Conservation (phyloP, 2,329 filamentous ascomycete species). For the Pyrenophora tritici-repentis region DNA sequence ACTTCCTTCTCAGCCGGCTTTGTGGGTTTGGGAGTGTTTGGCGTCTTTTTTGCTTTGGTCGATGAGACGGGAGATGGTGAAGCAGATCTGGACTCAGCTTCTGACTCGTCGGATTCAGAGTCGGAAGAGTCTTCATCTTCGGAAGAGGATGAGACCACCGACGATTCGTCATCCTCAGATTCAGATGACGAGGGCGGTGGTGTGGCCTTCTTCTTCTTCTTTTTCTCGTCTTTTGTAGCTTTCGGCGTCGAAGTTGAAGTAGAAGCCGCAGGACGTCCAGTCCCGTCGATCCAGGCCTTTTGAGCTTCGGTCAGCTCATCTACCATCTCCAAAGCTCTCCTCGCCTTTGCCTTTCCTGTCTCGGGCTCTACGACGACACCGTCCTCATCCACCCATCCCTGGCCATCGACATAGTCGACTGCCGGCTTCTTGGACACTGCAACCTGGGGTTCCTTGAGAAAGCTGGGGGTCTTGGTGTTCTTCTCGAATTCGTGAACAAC, state of each 20-base stretch:
- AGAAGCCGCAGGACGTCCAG: slow-evolving; percentile 21
- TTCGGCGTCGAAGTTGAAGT: slow-evolving; percentile 21
- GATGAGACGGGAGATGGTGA: slow-evolving; percentile 21
- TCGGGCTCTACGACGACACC: slow-evolving; percentile 74
- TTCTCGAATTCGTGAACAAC: slow-evolving; percentile 90
- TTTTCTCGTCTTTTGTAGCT: slow-evolving; percentile 24
- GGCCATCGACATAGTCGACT: slow-evolving; percentile 75
- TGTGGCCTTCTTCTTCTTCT: slow-evolving; percentile 30
- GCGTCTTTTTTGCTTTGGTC: slow-evolving; percentile 14
- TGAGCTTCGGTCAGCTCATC: slow-evolving; percentile 29
- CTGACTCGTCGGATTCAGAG: slow-evolving; percentile 26
- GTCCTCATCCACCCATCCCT: slow-evolving; percentile 83
- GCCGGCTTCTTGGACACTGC: slow-evolving; percentile 54
- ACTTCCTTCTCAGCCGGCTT: slow-evolving; percentile 52
- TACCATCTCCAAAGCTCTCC: slow-evolving; percentile 40
- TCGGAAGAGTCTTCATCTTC: slow-evolving; percentile 33
- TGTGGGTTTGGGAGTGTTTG: slow-evolving; percentile 20
- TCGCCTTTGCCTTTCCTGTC: slow-evolving; percentile 43
- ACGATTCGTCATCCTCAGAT: slow-evolving; percentile 38
- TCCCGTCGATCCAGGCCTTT: slow-evolving; percentile 26
- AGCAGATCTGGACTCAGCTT: slow-evolving; percentile 16
- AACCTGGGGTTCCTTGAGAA: slow-evolving; percentile 66
- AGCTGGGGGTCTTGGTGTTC: slow-evolving; percentile 79
- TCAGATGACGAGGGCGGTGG: slow-evolving; percentile 34
- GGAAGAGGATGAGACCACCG: slow-evolving; percentile 45